Percentiles rank a stretch among this genome's conserved stretches.
phyloP scores from a whole-genome alignment of 495 filamentous ascomycete species.

The Talaromyces borbonicus region DNA sequence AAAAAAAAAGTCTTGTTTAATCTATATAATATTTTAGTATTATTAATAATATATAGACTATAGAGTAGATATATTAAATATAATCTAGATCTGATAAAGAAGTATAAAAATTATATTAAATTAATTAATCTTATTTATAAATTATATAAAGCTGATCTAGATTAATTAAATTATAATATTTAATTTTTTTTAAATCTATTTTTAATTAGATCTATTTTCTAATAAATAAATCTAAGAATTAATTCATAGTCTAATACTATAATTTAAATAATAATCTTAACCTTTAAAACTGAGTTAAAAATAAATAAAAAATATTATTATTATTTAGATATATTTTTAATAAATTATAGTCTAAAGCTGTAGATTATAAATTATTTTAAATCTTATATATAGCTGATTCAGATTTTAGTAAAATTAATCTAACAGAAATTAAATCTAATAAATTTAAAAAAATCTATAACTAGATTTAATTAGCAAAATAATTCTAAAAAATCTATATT shows the following conservation, averaged over 20 bases:
- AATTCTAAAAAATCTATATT: too few species aligned
- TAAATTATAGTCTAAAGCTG: not conserved
- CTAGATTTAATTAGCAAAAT: not conserved
- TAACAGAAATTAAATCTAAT: not conserved
- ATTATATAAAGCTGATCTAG: not conserved
- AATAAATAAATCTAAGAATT: not conserved
- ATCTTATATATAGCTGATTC: not conserved
- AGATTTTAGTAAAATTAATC: not conserved
- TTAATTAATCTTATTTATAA: not conserved
- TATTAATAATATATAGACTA: constrained; percentile 4
- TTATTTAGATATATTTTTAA: constrained; percentile 1
- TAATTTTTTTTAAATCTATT: not conserved
- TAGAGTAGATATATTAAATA: not conserved
- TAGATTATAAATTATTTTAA: not conserved
- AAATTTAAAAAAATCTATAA: not conserved
- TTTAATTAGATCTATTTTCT: not conserved
- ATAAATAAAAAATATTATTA: constrained; percentile 1
- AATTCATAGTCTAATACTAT: not conserved
- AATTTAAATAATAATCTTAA: not conserved
- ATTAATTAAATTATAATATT: not conserved
- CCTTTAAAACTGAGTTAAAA: not conserved
- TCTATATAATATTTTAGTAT: not conserved
- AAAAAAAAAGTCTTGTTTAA: not conserved
- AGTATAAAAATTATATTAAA: not conserved
- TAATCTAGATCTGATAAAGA: not conserved